Evolutionary conservation across 345 rosid genomes (phyloP).

Genomic region (Ceriops decandra): DNA sequence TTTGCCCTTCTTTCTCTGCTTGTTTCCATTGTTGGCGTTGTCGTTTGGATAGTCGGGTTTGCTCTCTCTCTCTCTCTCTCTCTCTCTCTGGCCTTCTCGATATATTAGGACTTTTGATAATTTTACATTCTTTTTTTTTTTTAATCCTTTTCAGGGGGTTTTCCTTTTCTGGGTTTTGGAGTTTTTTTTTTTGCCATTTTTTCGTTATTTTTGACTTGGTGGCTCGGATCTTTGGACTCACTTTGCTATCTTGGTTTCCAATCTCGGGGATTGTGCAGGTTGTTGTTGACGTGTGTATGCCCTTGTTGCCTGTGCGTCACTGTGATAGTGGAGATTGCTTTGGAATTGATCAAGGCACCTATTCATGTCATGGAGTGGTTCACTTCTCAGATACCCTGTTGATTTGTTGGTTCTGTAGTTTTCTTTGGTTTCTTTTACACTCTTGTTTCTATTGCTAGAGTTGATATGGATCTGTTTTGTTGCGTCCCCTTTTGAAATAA

Average conservation of each 20-base stretch:
- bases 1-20: slow-evolving; percentile 26
- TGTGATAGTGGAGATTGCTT: slow-evolving; percentile 25
- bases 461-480: too few relatives aligned
- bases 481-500: too few relatives aligned
- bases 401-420: too few relatives aligned
- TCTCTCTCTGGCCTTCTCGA: neutral
- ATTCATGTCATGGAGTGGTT: slow-evolving; percentile 34
- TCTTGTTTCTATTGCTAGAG: too few relatives aligned
- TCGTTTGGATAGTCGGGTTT: slow-evolving; percentile 33
- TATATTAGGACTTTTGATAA: neutral
- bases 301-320: slow-evolving; percentile 33
- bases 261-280: slow-evolving; percentile 20
- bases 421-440: too few relatives aligned
- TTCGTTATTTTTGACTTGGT: neutral
- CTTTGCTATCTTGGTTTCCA: neutral
- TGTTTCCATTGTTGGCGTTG: slow-evolving; percentile 28
- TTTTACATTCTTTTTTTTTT: too few relatives aligned
- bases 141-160: neutral
- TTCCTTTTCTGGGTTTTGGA: slow-evolving; percentile 8
- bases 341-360: slow-evolving; percentile 33
- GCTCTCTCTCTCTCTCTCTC: neutral
- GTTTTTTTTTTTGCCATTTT: neutral
- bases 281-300: slow-evolving; percentile 27
- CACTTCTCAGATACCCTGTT: slow-evolving; percentile 32
- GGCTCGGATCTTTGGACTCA: neutral